Percentiles rank a stretch among this genome's conserved stretches.
These are phyloP conservation scores for Quercus cerris DNA, from an alignment of 306 rosid genomes.

Conservation along the genomic window DNA sequence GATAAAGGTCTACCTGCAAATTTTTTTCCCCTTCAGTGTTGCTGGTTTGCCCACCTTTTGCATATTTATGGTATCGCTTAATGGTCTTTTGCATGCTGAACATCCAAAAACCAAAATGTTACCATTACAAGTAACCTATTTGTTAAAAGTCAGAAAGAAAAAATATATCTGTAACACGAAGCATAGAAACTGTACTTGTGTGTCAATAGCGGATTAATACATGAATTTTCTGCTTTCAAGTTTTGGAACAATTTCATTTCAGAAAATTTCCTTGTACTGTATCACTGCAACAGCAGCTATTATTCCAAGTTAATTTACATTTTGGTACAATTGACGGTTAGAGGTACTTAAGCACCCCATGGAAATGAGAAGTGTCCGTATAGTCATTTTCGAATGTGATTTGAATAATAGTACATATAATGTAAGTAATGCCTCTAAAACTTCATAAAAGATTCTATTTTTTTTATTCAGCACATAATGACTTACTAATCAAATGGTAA, in stretches of 20 bases:
- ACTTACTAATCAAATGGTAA: background rate
- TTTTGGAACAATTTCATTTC: background rate
- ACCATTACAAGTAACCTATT: background rate
- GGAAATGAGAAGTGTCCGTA: background rate
- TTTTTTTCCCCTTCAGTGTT: conserved; percentile 24
- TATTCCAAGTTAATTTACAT: background rate
- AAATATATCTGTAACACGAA: background rate
- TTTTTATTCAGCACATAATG: background rate
- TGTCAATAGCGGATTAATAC: background rate
- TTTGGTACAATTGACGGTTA: background rate
- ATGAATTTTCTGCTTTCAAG: background rate
- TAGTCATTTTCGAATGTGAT: background rate
- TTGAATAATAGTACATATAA: background rate
- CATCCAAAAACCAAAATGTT: conserved; percentile 6
- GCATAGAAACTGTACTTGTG: background rate
- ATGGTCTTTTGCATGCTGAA: conserved; percentile 48
- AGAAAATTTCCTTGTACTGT: background rate
- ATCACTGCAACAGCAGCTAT: background rate
- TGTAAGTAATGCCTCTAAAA: too few species aligned
- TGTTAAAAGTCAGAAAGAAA: background rate
- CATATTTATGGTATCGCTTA: conserved; percentile 30
- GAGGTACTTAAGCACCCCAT: background rate
- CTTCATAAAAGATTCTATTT: background rate
- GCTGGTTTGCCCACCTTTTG: conserved; percentile 22
- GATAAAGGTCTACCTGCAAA: conserved; percentile 45